These are phyloP conservation scores for Tuber brumale DNA, from an alignment of 495 filamentous ascomycete species.

Conservation along the genomic window DNA sequence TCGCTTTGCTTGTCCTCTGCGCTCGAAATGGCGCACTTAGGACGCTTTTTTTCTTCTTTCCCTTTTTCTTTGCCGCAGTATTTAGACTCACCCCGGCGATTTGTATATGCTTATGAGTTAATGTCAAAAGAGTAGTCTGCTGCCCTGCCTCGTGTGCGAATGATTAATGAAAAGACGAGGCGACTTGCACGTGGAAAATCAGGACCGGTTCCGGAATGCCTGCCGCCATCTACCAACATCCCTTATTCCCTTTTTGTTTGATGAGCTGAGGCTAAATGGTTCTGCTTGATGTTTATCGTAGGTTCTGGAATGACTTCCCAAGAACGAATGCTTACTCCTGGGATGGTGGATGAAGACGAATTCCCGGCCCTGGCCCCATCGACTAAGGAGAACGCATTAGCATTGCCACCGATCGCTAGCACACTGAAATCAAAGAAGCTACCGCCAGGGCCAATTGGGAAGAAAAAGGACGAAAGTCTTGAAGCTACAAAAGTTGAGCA, in stretches of 20 bases:
- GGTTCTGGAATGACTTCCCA: background rate
- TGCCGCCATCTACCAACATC: background rate
- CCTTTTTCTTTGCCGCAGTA: background rate
- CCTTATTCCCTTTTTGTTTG: background rate
- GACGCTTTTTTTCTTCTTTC: background rate
- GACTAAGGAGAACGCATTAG: constrained; percentile 8
- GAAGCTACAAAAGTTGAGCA: constrained; percentile 41
- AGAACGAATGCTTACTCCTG: constrained; percentile 31
- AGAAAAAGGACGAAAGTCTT: constrained; percentile 32
- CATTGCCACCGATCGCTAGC: constrained; percentile 15
- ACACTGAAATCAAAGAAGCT: constrained; percentile 14
- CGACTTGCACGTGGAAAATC: background rate
- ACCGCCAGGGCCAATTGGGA: constrained; percentile 33
- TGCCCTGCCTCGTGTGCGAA: constrained; percentile 4
- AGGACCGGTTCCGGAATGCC: background rate
- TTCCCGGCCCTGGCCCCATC: constrained; percentile 51
- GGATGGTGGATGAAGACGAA: constrained; percentile 50
- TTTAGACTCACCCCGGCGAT: constrained; percentile 2
- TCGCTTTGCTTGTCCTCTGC: background rate
- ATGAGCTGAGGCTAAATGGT: constrained; percentile 5
- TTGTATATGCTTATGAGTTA: constrained; percentile 3
- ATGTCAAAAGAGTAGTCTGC: constrained; percentile 3
- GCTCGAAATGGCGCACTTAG: background rate
- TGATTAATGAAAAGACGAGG: constrained; percentile 3
- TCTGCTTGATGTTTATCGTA: background rate